A percentile compares a stretch with the other conserved stretches of the same genome.
phyloP scores from a whole-genome alignment of 768 basidiomycete species.

The Suillus subalutaceus region DNA sequence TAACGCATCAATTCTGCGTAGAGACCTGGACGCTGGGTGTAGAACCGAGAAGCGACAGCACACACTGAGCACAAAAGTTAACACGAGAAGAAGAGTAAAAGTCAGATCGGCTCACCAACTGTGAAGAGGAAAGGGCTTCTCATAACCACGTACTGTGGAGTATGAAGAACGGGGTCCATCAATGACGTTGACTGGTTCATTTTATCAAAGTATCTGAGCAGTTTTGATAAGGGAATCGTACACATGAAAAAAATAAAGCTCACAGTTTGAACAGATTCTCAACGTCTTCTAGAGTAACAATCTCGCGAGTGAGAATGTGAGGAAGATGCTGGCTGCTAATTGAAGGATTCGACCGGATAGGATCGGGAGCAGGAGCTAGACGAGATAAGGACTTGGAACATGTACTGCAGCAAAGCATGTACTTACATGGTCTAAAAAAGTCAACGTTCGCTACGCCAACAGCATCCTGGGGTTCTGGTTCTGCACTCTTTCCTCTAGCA shows the following conservation, averaged over 20 bases:
- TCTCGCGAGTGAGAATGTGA: slow-evolving; percentile 62
- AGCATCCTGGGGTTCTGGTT: slow-evolving; percentile 47
- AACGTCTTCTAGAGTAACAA: slow-evolving; percentile 67
- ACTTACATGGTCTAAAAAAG: slow-evolving; percentile 69
- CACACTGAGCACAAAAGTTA: slow-evolving; percentile 59
- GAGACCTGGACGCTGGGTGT: slow-evolving; percentile 67
- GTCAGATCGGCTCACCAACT: slow-evolving; percentile 62
- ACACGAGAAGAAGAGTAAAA: not conserved
- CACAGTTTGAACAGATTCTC: slow-evolving; percentile 77
- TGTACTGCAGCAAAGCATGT: not conserved
- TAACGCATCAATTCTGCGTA: slow-evolving; percentile 74
- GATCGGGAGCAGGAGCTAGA: slow-evolving; percentile 46
- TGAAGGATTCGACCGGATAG: slow-evolving; percentile 41
- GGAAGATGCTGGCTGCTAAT: slow-evolving; percentile 55
- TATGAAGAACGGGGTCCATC: slow-evolving; percentile 83
- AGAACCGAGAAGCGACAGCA: slow-evolving; percentile 85
- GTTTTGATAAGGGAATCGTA: slow-evolving; percentile 4
- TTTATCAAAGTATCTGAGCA: slow-evolving; percentile 66
- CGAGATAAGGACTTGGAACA: not conserved
- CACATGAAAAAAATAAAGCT: slow-evolving; percentile 18
- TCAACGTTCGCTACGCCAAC: slow-evolving; percentile 68
- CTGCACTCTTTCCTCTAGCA: slow-evolving; percentile 44
- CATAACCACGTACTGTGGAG: slow-evolving; percentile 76
- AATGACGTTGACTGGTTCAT: slow-evolving; percentile 82
- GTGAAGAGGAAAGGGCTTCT: slow-evolving; percentile 93